Evolutionary conservation across 163 green algal genomes (phyloP).

Genomic region (Trebouxiophyceae sp.): DNA sequence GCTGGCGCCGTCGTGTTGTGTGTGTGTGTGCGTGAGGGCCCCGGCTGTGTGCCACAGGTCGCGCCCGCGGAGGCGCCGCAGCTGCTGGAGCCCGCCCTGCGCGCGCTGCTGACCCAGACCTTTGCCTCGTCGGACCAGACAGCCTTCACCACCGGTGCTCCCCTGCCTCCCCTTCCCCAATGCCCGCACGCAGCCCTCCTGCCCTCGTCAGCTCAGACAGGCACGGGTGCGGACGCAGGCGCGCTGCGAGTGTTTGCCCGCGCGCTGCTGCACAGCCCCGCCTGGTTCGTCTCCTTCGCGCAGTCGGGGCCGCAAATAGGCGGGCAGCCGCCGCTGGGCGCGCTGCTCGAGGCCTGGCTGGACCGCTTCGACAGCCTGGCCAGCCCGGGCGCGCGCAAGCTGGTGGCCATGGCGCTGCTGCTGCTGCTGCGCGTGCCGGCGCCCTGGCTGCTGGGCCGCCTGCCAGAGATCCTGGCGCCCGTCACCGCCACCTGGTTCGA

Average conservation of each 20-base stretch:
- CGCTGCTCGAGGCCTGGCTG: conserved; percentile 40
- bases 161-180: too few relatives aligned
- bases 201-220: too few relatives aligned
- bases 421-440: conserved; percentile 27
- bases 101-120: conserved; percentile 25
- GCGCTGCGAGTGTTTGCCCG: conserved; percentile 37
- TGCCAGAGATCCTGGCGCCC: conserved; percentile 25
- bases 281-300: conserved; percentile 13
- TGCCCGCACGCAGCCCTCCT: too few relatives aligned
- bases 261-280: conserved; percentile 38
- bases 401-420: conserved; percentile 36
- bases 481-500: conserved; percentile 40
- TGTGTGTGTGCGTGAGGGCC: neutral
- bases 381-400: conserved; percentile 24
- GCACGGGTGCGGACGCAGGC: too few relatives aligned
- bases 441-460: conserved; percentile 20
- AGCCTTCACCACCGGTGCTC: too few relatives aligned
- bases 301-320: neutral
- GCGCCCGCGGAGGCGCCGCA: conserved; percentile 20
- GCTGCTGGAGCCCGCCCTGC: conserved; percentile 24
- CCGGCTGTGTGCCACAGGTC: neutral
- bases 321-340: neutral
- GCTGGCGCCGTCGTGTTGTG: neutral
- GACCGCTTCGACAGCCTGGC: conserved; percentile 31
- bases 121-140: too few relatives aligned